Conservation (phyloP, 2,329 filamentous ascomycete genomes). For the Scedosporium apiospermum region DNA sequence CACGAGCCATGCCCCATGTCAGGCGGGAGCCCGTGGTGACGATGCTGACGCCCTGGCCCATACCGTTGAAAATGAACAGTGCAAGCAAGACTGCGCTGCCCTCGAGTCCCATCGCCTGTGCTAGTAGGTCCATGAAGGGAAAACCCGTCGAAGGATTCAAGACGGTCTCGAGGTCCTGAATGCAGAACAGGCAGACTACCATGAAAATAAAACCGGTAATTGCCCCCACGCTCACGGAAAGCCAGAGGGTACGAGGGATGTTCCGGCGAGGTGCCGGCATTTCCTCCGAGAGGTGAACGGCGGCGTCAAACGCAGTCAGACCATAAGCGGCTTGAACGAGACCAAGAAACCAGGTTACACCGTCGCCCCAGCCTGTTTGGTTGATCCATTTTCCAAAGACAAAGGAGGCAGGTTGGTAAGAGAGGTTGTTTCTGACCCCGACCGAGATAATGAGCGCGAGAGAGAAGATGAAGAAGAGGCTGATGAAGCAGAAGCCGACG, state of each 20-base stretch:
- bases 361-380: slow-evolving; percentile 34
- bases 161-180: no score
- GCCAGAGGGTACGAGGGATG: slow-evolving; percentile 40
- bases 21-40: slow-evolving; percentile 41
- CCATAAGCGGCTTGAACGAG: slow-evolving; percentile 48
- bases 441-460: slow-evolving; percentile 43
- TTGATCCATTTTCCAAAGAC: no score
- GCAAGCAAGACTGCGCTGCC: slow-evolving; percentile 35
- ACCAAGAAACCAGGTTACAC: slow-evolving; percentile 48
- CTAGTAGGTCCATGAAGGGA: no score
- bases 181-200: no score
- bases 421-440: slow-evolving; percentile 19
- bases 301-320: slow-evolving; percentile 47
- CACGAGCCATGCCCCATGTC: slow-evolving; percentile 45
- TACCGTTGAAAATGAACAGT: slow-evolving; percentile 45
- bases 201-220: slow-evolving; percentile 23
- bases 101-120: no score
- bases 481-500: slow-evolving; percentile 41
- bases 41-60: slow-evolving; percentile 42
- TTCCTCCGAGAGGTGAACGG: slow-evolving; percentile 50
- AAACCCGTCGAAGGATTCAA: no score
- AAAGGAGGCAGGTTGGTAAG: no score
- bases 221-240: slow-evolving; percentile 40
- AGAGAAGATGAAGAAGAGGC: slow-evolving; percentile 41
- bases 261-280: slow-evolving; percentile 41